Percentiles rank a stretch among this genome's conserved stretches.
phyloP scores from a whole-genome alignment of 2,329 filamentous ascomycete species.

The Cryphonectria radicalis region DNA sequence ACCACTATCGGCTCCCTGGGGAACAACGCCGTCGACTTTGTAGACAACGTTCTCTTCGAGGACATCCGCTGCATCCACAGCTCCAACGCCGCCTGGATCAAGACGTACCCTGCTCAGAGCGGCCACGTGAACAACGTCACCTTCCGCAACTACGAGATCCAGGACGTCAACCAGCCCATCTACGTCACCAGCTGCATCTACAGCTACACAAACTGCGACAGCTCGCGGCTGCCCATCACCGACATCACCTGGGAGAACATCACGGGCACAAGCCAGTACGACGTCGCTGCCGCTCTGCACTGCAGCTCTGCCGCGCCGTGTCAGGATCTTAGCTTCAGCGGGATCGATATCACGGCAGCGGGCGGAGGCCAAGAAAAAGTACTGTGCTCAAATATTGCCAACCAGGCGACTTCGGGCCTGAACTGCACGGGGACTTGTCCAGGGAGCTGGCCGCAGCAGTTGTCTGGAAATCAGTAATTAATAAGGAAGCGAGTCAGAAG shows the following conservation, averaged over 20 bases:
- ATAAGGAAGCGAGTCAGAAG: background rate
- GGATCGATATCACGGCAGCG: constrained; percentile 49
- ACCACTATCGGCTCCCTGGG: constrained; percentile 44
- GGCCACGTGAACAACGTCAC: constrained; percentile 50
- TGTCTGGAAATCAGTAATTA: constrained; percentile 36
- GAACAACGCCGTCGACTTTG: constrained; percentile 41
- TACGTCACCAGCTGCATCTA: constrained; percentile 54
- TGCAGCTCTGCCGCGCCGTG: constrained; percentile 48
- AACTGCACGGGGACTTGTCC: constrained; percentile 44
- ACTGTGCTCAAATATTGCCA: constrained; percentile 48
- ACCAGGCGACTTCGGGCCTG: constrained; percentile 41
- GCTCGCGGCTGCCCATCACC: constrained; percentile 46
- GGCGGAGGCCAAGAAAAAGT: constrained; percentile 46
- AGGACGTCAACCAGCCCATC: constrained; percentile 53
- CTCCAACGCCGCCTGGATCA: constrained; percentile 48
- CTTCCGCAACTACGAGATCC: constrained; percentile 45
- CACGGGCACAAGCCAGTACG: constrained; percentile 53
- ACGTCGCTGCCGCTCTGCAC: constrained; percentile 52
- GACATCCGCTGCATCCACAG: constrained; percentile 44
- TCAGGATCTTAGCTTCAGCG: constrained; percentile 48
- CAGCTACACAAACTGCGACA: constrained; percentile 44
- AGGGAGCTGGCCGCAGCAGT: constrained; percentile 44
- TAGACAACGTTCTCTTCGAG: constrained; percentile 44
- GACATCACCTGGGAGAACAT: constrained; percentile 56
- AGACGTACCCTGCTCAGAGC: constrained; percentile 44